phyloP scores from a whole-genome alignment of 2,329 filamentous ascomycete genomes.

The Tolypocladium paradoxum region DNA sequence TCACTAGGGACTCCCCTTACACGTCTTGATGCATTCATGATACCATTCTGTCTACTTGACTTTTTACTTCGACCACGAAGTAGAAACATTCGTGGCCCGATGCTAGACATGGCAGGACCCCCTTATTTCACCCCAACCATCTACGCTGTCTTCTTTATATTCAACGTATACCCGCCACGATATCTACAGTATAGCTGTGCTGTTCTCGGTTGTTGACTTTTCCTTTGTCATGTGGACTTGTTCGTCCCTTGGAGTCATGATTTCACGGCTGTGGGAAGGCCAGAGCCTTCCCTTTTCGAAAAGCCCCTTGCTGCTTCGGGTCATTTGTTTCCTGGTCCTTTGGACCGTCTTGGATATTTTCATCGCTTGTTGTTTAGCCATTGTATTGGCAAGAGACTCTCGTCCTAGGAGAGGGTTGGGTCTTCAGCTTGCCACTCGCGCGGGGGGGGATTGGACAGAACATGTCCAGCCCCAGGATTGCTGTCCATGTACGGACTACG shows the following conservation, averaged over 20 bases:
- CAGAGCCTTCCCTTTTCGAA: not conserved
- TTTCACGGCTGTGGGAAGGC: not conserved
- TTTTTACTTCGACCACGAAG: not conserved
- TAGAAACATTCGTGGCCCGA: not conserved
- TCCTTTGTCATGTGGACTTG: not conserved
- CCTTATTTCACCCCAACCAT: not conserved
- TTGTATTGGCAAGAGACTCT: not conserved
- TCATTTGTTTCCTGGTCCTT: not conserved
- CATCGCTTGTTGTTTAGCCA: not conserved
- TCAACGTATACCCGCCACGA: not conserved
- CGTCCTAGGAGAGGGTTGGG: not conserved
- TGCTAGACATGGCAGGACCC: not conserved
- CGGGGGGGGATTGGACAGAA: not conserved
- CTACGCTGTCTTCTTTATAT: not conserved
- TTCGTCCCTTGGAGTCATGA: not conserved
- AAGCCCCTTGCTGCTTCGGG: not conserved
- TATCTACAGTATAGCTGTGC: not conserved
- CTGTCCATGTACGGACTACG: not conserved
- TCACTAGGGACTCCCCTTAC: not conserved
- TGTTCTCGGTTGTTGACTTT: not conserved
- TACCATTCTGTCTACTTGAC: not conserved
- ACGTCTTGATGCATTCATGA: not conserved
- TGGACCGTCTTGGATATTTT: not conserved
- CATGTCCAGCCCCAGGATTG: not conserved
- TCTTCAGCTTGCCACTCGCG: not conserved